phyloP scores from a whole-genome alignment of 2,329 filamentous ascomycete genomes.

The Trichoderma lentiforme region DNA sequence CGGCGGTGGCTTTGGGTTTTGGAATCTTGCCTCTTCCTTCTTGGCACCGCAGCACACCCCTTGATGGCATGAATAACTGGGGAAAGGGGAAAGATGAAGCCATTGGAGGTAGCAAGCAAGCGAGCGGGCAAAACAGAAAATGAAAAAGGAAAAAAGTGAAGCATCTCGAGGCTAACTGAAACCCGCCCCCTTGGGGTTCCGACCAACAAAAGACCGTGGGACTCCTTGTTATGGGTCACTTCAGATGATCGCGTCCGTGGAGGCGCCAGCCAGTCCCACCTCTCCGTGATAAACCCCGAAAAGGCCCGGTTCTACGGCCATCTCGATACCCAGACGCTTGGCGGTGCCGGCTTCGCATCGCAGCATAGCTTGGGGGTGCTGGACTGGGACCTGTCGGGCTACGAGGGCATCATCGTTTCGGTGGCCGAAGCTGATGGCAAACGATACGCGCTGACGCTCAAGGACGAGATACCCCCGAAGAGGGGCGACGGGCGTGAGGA shows the following conservation, averaged over 20 bases:
- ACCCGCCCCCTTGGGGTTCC: neutral
- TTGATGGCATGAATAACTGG: neutral
- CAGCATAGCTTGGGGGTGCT: conserved; percentile 63
- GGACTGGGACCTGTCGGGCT: conserved; percentile 61
- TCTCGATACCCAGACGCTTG: conserved; percentile 70
- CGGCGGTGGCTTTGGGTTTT: neutral
- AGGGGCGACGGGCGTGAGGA: conserved; percentile 66
- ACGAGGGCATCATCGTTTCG: conserved; percentile 58
- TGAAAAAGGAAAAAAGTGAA: neutral
- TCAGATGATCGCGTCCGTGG: conserved; percentile 77
- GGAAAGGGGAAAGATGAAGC: neutral
- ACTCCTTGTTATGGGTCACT: conserved; percentile 59
- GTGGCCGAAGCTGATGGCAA: conserved; percentile 57
- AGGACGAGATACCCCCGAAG: conserved; percentile 60
- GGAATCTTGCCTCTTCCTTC: neutral
- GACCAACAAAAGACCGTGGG: conserved; percentile 52
- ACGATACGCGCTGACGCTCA: conserved; percentile 70
- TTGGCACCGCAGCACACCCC: neutral
- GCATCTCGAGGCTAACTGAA: conserved; percentile 13
- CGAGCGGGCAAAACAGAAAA: neutral
- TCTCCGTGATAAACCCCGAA: conserved; percentile 35
- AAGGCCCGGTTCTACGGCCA: conserved; percentile 62
- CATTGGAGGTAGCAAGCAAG: neutral
- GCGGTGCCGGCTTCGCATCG: conserved; percentile 78
- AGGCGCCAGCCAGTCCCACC: conserved; percentile 59